Conservation (phyloP, 352 stramenopile species). For the Bremia lactucae region DNA sequence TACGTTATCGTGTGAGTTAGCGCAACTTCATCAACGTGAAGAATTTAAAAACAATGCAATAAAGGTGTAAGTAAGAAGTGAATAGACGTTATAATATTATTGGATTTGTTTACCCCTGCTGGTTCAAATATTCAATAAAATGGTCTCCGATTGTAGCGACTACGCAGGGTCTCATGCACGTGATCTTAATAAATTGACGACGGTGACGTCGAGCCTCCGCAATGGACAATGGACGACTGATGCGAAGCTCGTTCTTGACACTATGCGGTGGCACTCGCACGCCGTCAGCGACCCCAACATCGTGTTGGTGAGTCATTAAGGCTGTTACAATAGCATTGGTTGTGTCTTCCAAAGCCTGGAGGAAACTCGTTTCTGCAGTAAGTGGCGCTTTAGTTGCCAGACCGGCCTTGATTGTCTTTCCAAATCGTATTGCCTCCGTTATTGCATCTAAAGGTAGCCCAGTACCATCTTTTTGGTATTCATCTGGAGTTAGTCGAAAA, state of each 20-base stretch:
- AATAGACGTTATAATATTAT: conserved; percentile 17
- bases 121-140: conserved; percentile 73
- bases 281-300: conserved; percentile 43
- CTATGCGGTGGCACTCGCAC: conserved; percentile 25
- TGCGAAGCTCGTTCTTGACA: conserved; percentile 25
- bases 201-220: conserved; percentile 58
- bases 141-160: conserved; percentile 41
- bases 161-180: conserved; percentile 43
- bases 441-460: conserved; percentile 36
- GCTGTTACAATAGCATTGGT: conserved; percentile 50
- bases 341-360: conserved; percentile 56
- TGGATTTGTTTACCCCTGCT: conserved; percentile 33
- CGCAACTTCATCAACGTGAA: conserved; percentile 42
- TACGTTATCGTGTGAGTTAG: conserved; percentile 65
- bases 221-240: conserved; percentile 43
- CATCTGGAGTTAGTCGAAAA: conserved; percentile 48
- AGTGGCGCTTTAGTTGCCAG: conserved; percentile 51
- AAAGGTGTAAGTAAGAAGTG: conserved; percentile 41
- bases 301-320: conserved; percentile 49
- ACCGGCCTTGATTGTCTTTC: conserved; percentile 60
- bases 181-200: conserved; percentile 77
- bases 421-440: conserved; percentile 40
- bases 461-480: conserved; percentile 25
- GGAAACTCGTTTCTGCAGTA: conserved; percentile 52
- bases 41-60: conserved; percentile 53